These are phyloP conservation scores for Lepidium aucheri DNA, from an alignment of 345 rosid species.

Conservation along the genomic window DNA sequence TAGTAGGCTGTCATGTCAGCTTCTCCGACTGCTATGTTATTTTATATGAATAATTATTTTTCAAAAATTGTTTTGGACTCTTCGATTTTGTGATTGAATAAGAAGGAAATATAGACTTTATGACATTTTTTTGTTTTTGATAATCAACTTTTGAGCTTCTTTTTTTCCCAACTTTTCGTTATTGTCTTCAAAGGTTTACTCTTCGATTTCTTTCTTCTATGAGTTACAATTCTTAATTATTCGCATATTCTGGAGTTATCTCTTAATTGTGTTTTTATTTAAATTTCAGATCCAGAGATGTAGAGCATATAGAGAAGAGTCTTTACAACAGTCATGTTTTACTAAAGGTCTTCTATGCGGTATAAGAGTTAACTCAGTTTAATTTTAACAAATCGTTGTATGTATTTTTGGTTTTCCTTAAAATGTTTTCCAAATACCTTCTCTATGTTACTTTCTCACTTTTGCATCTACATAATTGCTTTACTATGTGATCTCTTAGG, in stretches of 20 bases:
- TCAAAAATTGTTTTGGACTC: too few species aligned
- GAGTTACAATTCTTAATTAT: background rate
- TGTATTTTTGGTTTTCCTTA: background rate
- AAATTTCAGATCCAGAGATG: conserved; percentile 63
- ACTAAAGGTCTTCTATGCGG: conserved; percentile 52
- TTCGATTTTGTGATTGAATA: too few species aligned
- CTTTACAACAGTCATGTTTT: conserved; percentile 58
- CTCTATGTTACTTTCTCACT: background rate
- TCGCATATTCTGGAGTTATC: background rate
- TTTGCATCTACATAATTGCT: background rate
- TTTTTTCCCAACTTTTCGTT: too few species aligned
- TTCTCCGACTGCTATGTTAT: too few species aligned
- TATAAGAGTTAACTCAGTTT: conserved; percentile 30
- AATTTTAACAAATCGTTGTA: background rate
- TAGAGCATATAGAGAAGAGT: conserved; percentile 58
- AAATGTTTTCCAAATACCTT: background rate
- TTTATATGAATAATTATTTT: too few species aligned
- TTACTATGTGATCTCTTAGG: conserved; percentile 14
- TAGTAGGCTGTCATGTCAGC: too few species aligned
- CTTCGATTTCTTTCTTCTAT: too few species aligned
- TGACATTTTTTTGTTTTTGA: too few species aligned
- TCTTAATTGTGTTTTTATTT: conserved; percentile 1
- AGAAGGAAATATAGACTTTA: too few species aligned
- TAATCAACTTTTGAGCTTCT: too few species aligned
- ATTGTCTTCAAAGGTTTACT: too few species aligned